Evolutionary conservation across 2,329 filamentous ascomycete genomes (phyloP), one percentile per base, ranked within the genome.

Genomic region (Penicillium griseofulvum): DNA sequence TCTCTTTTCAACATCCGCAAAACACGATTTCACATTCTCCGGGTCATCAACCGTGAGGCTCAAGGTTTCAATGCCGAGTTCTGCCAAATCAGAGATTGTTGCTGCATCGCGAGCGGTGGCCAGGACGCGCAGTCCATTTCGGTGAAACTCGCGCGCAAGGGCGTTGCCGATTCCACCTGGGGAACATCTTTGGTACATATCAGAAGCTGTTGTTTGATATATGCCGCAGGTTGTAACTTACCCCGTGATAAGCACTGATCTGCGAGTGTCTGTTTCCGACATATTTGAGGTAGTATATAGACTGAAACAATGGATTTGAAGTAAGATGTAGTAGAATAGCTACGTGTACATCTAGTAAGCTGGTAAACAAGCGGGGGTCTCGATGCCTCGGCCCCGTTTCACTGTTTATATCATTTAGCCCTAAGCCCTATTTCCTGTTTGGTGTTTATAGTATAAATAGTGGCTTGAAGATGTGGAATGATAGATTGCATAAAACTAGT

Each of bases 91-190:
- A 31, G 74, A 65, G 61, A 85, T 78, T 43, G 76, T 75, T 17
- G 71, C 69, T 37, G 78, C 74, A 52, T 81, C 74, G 62, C 83
- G 78, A 12, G 82, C 83, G 4, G 83, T 85, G 12, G 81, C 82
- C 52, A 86, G 79, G 51, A 87, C 83, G 24, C 80, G 77, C 54
- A 82, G 73, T 48, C 81, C 81, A 71, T 70, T 59, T 26, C 65
- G 70, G 53, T 83, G 76, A 65, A 86, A 86, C 63, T 85, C 81
- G 17, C 76, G 74, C 1, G 83, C 82, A 14, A 87, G 75, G 16
- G 79, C 78, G 63, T 86, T 78, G 28, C 84, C 84, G 58, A 86
- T 85, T 50, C 81, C 80, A 37, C 82, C 81, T 7, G 81, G 78
- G 14, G 69, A 70, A 46, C 68, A 72, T 36, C 70, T 71, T 38